Evolutionary conservation across 2,329 filamentous ascomycete species (phyloP).

Genomic region (Mycocentrospora acerina): DNA sequence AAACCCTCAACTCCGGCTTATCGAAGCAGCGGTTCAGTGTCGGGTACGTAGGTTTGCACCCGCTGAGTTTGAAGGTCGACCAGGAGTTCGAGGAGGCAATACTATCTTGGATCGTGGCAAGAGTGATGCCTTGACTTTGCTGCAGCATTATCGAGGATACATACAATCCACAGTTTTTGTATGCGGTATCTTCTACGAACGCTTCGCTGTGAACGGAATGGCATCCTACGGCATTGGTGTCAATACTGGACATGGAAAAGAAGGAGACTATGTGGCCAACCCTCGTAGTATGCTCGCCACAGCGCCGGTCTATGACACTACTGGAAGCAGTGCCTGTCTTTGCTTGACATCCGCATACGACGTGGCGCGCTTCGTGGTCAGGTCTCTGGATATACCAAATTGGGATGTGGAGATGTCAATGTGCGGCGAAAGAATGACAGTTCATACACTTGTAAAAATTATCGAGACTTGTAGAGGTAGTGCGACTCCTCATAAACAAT

Average conservation of each 20-base stretch:
- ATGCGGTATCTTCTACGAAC: constrained; percentile 75
- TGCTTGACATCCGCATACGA: constrained; percentile 71
- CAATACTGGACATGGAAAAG: constrained; percentile 55
- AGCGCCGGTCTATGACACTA: constrained; percentile 57
- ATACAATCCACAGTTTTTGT: constrained; percentile 72
- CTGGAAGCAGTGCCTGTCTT: constrained; percentile 50
- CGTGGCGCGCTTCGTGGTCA: constrained; percentile 69
- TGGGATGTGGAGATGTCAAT: constrained; percentile 73
- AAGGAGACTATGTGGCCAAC: constrained; percentile 69
- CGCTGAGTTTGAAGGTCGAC: constrained; percentile 71
- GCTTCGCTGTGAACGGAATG: constrained; percentile 69
- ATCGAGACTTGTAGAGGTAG: constrained; percentile 42
- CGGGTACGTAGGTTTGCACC: constrained; percentile 71
- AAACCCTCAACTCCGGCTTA: constrained; percentile 66
- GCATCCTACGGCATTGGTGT: constrained; percentile 60
- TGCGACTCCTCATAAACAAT: neutral
- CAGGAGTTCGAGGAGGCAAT: constrained; percentile 55
- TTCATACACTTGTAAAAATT: constrained; percentile 61
- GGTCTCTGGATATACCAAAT: constrained; percentile 63
- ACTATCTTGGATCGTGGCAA: constrained; percentile 65
- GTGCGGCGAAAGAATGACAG: constrained; percentile 64
- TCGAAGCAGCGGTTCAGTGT: constrained; percentile 67
- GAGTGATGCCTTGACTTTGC: constrained; percentile 56
- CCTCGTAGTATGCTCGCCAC: constrained; percentile 59
- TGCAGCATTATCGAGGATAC: constrained; percentile 57